A percentile compares a stretch with the other conserved stretches of the same genome.
Evolutionary conservation across 1,139 yeast species (phyloP).

Genomic region (Schizosaccharomyces versatilis): DNA sequence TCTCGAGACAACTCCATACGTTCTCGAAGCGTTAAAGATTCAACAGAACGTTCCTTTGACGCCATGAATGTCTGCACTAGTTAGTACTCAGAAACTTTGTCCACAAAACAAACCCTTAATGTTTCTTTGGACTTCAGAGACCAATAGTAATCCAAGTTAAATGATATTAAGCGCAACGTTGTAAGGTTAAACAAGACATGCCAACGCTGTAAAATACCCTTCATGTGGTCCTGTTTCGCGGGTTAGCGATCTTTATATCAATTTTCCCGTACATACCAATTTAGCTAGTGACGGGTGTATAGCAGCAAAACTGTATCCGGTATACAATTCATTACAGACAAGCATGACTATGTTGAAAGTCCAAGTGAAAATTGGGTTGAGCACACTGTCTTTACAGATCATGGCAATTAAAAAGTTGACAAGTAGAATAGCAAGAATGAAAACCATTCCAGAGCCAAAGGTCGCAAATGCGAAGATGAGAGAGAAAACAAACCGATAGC

Average conservation of each 20-base stretch:
- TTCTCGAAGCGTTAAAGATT: constrained; percentile 34
- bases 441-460: constrained; percentile 56
- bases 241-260: constrained; percentile 16
- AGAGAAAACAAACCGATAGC: constrained; percentile 57
- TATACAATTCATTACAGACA: constrained; percentile 50
- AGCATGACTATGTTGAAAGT: constrained; percentile 50
- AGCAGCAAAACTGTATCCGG: constrained; percentile 31
- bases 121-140: background rate
- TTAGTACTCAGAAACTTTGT: background rate
- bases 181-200: constrained; percentile 88
- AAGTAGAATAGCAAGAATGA: constrained; percentile 35
- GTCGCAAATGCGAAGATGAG: constrained; percentile 43
- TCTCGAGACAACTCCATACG: constrained; percentile 48
- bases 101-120: background rate
- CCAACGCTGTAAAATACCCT: constrained; percentile 74
- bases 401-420: constrained; percentile 36
- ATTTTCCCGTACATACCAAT: constrained; percentile 21
- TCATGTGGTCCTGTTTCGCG: constrained; percentile 14
- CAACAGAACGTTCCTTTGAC: constrained; percentile 10
- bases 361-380: constrained; percentile 33
- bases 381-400: constrained; percentile 15
- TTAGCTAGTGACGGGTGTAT: constrained; percentile 22
- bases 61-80: constrained; percentile 2
- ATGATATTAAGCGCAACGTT: constrained; percentile 61
- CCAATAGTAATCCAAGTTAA: constrained; percentile 42